Conservation (phyloP, 202 grass and related monocot genomes). For the Zizania palustris region DNA sequence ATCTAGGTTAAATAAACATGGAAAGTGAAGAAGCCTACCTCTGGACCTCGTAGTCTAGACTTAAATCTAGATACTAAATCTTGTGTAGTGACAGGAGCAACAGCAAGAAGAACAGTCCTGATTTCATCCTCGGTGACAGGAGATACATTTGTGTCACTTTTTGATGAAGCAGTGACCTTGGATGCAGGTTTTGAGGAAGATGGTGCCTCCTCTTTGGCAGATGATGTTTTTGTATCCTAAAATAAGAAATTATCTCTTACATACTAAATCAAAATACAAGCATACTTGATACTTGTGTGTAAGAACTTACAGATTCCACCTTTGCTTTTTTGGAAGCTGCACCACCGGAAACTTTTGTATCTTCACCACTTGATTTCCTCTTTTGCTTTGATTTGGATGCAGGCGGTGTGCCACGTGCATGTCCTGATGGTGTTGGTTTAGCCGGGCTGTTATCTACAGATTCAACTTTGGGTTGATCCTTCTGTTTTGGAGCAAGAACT, state of each 20-base stretch:
- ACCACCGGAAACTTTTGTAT: constrained; percentile 56
- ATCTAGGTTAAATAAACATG: background rate
- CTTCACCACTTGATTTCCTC: constrained; percentile 78
- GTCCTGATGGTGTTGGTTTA: constrained; percentile 58
- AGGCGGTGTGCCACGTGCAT: constrained; percentile 62
- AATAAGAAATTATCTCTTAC: constrained; percentile 31
- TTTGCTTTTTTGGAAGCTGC: constrained; percentile 82
- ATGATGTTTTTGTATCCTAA: constrained; percentile 58
- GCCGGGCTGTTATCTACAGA: constrained; percentile 68
- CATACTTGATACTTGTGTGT: constrained; percentile 24
- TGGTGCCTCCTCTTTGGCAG: constrained; percentile 65
- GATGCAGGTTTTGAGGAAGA: constrained; percentile 56
- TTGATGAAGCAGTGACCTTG: constrained; percentile 53
- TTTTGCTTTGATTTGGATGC: constrained; percentile 89
- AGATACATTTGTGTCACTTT: constrained; percentile 48
- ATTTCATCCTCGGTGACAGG: constrained; percentile 99
- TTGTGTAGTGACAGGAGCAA: constrained; percentile 77
- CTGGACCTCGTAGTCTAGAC: constrained; percentile 75
- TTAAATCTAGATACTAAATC: constrained; percentile 94
- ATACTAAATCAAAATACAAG: constrained; percentile 6
- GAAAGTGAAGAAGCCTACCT: constrained; percentile 49
- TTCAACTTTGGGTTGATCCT: constrained; percentile 80
- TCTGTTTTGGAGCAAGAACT: constrained; percentile 84
- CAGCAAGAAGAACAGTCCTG: constrained; percentile 75
- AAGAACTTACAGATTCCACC: constrained; percentile 70